Evolutionary conservation across 2,329 filamentous ascomycete genomes (phyloP).

Genomic region (Corniculantispora saksenae): DNA sequence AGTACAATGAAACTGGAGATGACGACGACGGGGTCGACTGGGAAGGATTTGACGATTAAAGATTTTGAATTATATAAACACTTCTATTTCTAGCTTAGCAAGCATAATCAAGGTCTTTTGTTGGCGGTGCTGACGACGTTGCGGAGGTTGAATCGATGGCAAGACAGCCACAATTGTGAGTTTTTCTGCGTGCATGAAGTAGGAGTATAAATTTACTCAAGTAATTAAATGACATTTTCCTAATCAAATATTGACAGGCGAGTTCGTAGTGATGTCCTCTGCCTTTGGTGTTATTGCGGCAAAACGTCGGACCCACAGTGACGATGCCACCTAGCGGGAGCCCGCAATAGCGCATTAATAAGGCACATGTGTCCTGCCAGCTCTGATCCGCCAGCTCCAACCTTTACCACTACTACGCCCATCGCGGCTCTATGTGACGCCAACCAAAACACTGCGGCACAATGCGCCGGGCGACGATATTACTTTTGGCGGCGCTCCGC

Average conservation of each 20-base stretch:
- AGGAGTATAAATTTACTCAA: too few relatives aligned
- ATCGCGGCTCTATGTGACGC: slow-evolving; percentile 18
- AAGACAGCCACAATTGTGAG: not conserved
- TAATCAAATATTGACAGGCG: not conserved
- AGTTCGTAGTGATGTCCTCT: too few relatives aligned
- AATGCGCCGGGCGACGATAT: slow-evolving; percentile 54
- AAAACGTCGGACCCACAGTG: slow-evolving; percentile 17
- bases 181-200: not conserved
- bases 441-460: slow-evolving; percentile 28
- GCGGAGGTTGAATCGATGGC: not conserved
- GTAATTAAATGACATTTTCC: not conserved
- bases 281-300: not conserved
- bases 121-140: not conserved
- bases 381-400: not conserved
- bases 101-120: not conserved
- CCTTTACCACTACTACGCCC: slow-evolving; percentile 7
- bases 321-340: slow-evolving; percentile 7
- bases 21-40: not conserved
- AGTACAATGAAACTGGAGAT: not conserved
- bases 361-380: slow-evolving; percentile 14
- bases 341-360: not conserved
- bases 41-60: slow-evolving; percentile 27
- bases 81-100: not conserved
- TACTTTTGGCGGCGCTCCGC: slow-evolving; percentile 46
- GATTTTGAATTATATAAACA: not conserved